These are phyloP conservation scores for Rhizoclosmatium globosum DNA, from an alignment of 192 early-diverging fungal species.

Conservation along the genomic window DNA sequence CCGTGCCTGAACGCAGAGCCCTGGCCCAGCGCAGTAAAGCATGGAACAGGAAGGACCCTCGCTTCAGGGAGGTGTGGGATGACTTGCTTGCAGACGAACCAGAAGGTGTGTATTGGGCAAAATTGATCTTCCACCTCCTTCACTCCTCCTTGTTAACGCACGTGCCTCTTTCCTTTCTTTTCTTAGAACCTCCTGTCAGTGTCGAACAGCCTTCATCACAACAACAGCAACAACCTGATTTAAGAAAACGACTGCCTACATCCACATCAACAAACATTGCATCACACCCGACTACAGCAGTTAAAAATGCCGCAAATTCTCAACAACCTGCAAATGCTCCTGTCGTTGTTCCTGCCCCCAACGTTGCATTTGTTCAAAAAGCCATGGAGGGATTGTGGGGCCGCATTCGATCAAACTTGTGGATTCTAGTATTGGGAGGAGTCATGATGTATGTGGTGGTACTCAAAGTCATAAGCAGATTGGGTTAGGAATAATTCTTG, in stretches of 20 bases:
- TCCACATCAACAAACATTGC: background rate
- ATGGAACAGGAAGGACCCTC: conserved; percentile 78
- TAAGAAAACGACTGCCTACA: background rate
- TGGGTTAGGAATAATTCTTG: too few species aligned
- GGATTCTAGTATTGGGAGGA: conserved; percentile 41
- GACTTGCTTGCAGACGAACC: conserved; percentile 5
- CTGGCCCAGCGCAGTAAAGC: conserved; percentile 81
- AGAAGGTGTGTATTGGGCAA: background rate
- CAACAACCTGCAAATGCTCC: conserved; percentile 14
- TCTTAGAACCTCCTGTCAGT: background rate
- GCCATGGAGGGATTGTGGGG: conserved; percentile 35
- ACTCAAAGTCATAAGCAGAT: conserved; percentile 42
- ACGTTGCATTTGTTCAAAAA: conserved; percentile 17
- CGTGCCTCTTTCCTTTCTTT: conserved; percentile 35
- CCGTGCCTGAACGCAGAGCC: conserved; percentile 77
- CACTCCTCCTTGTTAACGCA: background rate
- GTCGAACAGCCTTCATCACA: background rate
- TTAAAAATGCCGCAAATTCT: background rate
- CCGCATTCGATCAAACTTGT: conserved; percentile 39
- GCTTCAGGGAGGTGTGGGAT: conserved; percentile 58
- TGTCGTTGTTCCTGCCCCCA: background rate
- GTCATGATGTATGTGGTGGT: conserved; percentile 54
- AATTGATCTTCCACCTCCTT: background rate
- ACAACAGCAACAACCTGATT: too few species aligned
- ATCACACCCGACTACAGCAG: background rate